Percentiles rank a stretch among this genome's conserved stretches.
These are phyloP conservation scores for Carnegiea gigantea DNA, from an alignment of 179 eudicot genomes.

Conservation along the genomic window DNA sequence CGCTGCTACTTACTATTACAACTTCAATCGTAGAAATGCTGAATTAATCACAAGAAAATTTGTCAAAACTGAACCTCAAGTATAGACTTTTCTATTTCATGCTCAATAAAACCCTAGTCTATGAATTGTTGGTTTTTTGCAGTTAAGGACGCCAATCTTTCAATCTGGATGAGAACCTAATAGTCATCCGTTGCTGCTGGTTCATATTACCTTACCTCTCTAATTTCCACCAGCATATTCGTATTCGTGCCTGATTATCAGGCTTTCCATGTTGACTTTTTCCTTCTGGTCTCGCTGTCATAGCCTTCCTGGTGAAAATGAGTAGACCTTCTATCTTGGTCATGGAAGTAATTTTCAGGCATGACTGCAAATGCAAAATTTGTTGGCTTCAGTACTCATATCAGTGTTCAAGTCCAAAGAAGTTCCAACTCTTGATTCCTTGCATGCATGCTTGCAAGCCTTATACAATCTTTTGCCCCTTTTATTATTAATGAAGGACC, in stretches of 20 bases:
- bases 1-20: neutral
- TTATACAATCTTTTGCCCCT: neutral
- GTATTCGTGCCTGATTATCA: neutral
- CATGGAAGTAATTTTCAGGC: neutral
- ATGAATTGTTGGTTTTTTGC: neutral
- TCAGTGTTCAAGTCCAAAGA: neutral
- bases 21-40: neutral
- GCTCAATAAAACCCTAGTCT: neutral
- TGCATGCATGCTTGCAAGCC: neutral
- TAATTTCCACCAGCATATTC: neutral
- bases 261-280: neutral
- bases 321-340: neutral
- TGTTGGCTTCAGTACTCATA: neutral
- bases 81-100: neutral
- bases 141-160: neutral
- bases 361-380: neutral
- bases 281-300: neutral
- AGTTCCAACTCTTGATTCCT: neutral
- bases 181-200: neutral
- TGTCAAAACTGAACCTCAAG: neutral
- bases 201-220: neutral
- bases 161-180: neutral
- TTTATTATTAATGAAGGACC: neutral
- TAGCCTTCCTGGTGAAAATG: neutral
- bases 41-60: neutral